phyloP scores from a whole-genome alignment of 768 basidiomycete species.

The Boletus rufocinnamomeus region DNA sequence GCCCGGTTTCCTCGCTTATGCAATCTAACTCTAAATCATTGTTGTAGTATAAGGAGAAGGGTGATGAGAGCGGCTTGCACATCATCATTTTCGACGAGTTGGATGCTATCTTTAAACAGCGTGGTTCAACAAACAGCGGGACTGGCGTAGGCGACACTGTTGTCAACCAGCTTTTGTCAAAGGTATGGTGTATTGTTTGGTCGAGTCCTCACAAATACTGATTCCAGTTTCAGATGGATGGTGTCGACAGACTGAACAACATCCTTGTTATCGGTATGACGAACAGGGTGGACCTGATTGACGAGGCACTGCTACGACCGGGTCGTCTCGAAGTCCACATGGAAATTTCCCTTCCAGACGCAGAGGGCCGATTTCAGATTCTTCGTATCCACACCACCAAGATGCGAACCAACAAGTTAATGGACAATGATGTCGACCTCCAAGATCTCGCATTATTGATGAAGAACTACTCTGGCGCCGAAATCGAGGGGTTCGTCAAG shows the following conservation, averaged over 20 bases:
- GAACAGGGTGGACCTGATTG: constrained; percentile 97
- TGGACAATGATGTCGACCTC: constrained; percentile 85
- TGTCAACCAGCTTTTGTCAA: constrained; percentile 97
- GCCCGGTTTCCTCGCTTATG: neutral
- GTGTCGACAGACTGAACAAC: constrained; percentile 98
- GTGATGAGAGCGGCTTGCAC: constrained; percentile 94
- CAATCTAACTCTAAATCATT: constrained; percentile 4
- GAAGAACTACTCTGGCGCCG: constrained; percentile 98
- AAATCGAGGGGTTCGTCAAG: constrained; percentile 94
- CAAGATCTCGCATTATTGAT: constrained; percentile 77
- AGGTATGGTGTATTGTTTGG: constrained; percentile 48
- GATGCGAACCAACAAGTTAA: constrained; percentile 90
- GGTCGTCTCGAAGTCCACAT: constrained; percentile 99
- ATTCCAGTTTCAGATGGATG: constrained; percentile 78
- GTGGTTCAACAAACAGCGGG: constrained; percentile 87
- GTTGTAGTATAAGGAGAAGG: constrained; percentile 90
- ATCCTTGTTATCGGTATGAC: constrained; percentile 99
- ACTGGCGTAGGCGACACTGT: constrained; percentile 99
- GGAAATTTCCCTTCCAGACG: constrained; percentile 98
- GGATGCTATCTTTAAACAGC: constrained; percentile 98
- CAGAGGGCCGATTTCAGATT: constrained; percentile 89
- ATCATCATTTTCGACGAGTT: constrained; percentile 99
- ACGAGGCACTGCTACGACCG: constrained; percentile 94
- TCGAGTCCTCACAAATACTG: constrained; percentile 3
- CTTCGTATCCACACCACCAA: constrained; percentile 92